Conservation (phyloP, 2,329 filamentous ascomycete genomes). For the Torrubiella hemipterigena region DNA sequence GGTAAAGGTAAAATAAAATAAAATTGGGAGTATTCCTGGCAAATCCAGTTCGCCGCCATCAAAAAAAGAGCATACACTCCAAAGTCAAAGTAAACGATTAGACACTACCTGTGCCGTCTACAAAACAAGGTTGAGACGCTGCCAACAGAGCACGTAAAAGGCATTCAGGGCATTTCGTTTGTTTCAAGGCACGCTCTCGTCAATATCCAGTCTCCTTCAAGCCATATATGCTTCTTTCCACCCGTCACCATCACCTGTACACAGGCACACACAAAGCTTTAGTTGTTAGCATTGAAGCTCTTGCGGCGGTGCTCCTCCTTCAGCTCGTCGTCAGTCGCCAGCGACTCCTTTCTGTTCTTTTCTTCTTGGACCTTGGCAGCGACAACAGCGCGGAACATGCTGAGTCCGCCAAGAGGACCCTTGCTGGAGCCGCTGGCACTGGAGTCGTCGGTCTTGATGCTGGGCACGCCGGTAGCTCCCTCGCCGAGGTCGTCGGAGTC, state of each 20-base stretch:
- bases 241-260: background rate
- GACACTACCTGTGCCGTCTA: too few species aligned
- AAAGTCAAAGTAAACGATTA: too few species aligned
- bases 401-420: conserved; percentile 22
- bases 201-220: too few species aligned
- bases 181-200: too few species aligned
- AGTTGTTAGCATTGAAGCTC: conserved; percentile 14
- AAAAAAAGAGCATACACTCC: too few species aligned
- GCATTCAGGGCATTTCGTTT: too few species aligned
- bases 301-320: conserved; percentile 33
- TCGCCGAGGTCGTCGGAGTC: conserved; percentile 64
- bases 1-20: too few species aligned
- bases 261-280: background rate
- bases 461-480: conserved; percentile 40
- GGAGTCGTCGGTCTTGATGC: conserved; percentile 4
- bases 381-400: conserved; percentile 91
- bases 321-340: conserved; percentile 51
- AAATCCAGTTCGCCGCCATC: too few species aligned
- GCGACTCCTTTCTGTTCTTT: conserved; percentile 52
- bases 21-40: too few species aligned
- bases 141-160: too few species aligned
- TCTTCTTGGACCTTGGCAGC: conserved; percentile 77
- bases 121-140: too few species aligned
- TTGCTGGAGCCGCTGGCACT: conserved; percentile 2
- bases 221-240: background rate